Evolutionary conservation across 768 basidiomycete genomes (phyloP).

Genomic region (Dendrothele bispora): DNA sequence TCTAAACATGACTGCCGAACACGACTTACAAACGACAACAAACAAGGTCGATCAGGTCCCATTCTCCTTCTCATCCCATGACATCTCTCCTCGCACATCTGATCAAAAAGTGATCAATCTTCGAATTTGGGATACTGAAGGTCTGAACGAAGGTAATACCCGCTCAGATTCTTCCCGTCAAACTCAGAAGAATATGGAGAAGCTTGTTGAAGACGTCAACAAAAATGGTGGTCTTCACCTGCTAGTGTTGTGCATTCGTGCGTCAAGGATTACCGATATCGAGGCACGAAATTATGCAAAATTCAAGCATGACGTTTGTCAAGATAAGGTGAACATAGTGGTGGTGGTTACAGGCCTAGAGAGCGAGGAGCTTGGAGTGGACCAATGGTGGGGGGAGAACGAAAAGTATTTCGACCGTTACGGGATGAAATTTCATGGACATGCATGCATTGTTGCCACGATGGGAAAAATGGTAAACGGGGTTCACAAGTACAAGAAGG

Average conservation of each 20-base stretch:
- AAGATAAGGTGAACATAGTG: conserved; percentile 26
- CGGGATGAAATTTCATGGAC: conserved; percentile 28
- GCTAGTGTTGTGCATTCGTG: conserved; percentile 32
- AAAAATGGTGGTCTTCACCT: conserved; percentile 31
- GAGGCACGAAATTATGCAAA: conserved; percentile 28
- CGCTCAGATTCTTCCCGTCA: too few species aligned
- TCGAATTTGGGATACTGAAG: too few species aligned
- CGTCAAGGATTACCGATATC: conserved; percentile 24
- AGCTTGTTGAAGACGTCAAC: too few species aligned
- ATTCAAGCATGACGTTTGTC: conserved; percentile 29
- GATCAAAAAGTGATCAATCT: too few species aligned
- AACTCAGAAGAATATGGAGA: too few species aligned
- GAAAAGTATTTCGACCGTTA: conserved; percentile 24
- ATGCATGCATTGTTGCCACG: conserved; percentile 39
- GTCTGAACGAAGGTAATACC: too few species aligned
- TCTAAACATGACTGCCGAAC: not conserved
- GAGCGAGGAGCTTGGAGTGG: conserved; percentile 21
- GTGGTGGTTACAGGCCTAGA: conserved; percentile 29
- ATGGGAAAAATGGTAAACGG: conserved; percentile 19
- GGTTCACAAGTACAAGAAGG: conserved; percentile 16
- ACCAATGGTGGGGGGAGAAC: conserved; percentile 36
- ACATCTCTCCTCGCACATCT: too few species aligned
- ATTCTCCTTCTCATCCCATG: too few species aligned
- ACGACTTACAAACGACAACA: too few species aligned
- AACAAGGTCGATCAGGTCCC: too few species aligned